Conservation (phyloP, 495 filamentous ascomycete genomes). For the Platismatia glauca region DNA sequence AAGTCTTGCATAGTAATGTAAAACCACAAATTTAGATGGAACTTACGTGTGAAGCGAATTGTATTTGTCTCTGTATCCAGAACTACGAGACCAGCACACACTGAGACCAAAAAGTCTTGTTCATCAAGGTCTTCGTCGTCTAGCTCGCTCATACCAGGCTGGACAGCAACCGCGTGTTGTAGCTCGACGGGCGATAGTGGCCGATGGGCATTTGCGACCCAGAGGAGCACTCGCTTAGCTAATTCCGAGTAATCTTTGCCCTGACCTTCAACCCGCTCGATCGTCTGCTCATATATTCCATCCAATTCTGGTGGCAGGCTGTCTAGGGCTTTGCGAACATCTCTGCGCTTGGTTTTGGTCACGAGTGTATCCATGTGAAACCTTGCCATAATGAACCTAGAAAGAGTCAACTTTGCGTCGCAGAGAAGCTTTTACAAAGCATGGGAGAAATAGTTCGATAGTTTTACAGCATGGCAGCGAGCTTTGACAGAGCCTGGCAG, state of each 20-base stretch:
- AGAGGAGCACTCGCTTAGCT: conserved; percentile 2
- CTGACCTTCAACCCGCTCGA: conserved; percentile 1
- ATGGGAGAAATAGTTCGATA: too few species aligned
- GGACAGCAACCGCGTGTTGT: not conserved
- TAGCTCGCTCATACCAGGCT: conserved; percentile 3
- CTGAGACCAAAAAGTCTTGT: not conserved
- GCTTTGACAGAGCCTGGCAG: too few species aligned
- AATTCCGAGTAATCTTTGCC: not conserved
- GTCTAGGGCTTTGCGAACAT: conserved; percentile 1
- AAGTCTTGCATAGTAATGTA: not conserved
- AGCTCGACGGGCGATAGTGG: not conserved
- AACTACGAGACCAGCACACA: conserved; percentile 4
- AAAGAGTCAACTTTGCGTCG: not conserved
- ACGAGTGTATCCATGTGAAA: conserved; percentile 8
- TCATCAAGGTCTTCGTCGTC: conserved; percentile 6
- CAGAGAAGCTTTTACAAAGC: too few species aligned
- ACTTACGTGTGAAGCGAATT: conserved; percentile 8
- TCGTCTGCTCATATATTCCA: not conserved
- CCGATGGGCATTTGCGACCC: not conserved
- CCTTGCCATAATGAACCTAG: conserved; percentile 4
- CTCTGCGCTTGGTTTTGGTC: conserved; percentile 4
- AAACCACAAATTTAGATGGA: not conserved
- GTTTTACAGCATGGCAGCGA: too few species aligned
- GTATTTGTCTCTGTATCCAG: not conserved
- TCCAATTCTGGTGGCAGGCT: not conserved